phyloP scores from a whole-genome alignment of 1,284 basidiomycete species.

The Takashimella tepidaria region DNA sequence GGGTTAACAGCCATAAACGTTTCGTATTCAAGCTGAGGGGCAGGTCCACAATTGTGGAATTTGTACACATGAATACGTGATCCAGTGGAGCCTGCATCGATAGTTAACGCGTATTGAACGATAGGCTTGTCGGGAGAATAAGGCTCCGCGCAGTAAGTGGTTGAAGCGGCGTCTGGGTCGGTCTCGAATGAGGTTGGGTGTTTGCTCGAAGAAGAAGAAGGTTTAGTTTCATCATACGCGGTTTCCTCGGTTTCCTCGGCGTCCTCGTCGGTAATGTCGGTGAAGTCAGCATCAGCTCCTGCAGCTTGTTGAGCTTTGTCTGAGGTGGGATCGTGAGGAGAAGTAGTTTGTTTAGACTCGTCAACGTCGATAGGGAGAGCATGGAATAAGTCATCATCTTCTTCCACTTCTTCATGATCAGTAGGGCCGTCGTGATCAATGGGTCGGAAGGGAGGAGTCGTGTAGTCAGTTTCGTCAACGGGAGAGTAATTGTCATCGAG shows the following conservation, averaged over 20 bases:
- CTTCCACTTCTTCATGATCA: conserved; percentile 11
- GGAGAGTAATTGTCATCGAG: conserved; percentile 17
- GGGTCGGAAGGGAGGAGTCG: conserved; percentile 42
- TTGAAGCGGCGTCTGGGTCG: conserved; percentile 40
- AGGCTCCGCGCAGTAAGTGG: conserved; percentile 58
- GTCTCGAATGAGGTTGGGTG: conserved; percentile 42
- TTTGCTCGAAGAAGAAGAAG: conserved; percentile 10
- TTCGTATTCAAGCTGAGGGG: conserved; percentile 85
- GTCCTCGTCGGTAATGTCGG: conserved; percentile 31
- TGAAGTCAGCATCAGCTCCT: conserved; percentile 29
- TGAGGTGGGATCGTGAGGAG: conserved; percentile 27
- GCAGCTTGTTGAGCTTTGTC: conserved; percentile 20
- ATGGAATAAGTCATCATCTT: conserved; percentile 11
- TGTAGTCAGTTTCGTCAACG: conserved; percentile 28
- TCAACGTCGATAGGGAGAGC: conserved; percentile 5
- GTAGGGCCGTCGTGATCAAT: conserved; percentile 6
- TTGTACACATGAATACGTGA: conserved; percentile 98
- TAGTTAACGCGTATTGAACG: conserved; percentile 92
- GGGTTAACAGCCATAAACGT: conserved; percentile 80
- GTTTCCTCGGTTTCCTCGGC: conserved; percentile 12
- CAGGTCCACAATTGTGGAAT: conserved; percentile 81
- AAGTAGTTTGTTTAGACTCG: conserved; percentile 1
- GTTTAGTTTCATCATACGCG: conserved; percentile 6
- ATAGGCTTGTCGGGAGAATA: conserved; percentile 52
- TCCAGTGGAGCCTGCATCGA: conserved; percentile 96